phyloP scores from a whole-genome alignment of 495 filamentous ascomycete genomes.

The Penicillium canariense region DNA sequence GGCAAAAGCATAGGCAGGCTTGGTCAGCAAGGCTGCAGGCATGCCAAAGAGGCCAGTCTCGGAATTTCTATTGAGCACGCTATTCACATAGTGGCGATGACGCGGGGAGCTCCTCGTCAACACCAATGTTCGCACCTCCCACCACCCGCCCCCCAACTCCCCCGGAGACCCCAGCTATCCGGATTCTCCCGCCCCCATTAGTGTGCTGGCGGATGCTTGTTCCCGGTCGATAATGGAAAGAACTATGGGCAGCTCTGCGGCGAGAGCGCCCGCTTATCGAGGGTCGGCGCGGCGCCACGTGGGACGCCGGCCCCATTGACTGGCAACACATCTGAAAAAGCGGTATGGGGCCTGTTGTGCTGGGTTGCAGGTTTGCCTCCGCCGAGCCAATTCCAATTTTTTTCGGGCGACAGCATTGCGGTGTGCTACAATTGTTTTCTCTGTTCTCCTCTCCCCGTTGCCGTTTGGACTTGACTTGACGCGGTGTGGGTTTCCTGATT shows the following conservation, averaged over 20 bases:
- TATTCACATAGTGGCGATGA: background rate
- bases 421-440: constrained; percentile 6
- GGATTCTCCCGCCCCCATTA: background rate
- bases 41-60: background rate
- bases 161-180: background rate
- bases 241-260: constrained; percentile 5
- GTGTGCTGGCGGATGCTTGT: background rate
- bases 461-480: background rate
- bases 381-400: no score
- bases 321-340: constrained; percentile 14
- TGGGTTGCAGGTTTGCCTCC: no score
- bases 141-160: background rate
- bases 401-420: constrained; percentile 6
- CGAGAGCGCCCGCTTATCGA: constrained; percentile 1
- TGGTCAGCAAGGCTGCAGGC: background rate
- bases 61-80: background rate
- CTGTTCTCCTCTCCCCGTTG: background rate
- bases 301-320: constrained; percentile 15
- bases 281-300: constrained; percentile 18
- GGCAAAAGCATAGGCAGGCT: background rate
- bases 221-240: background rate
- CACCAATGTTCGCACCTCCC: background rate
- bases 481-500: background rate
- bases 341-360: constrained; percentile 14
- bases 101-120: background rate